phyloP scores from a whole-genome alignment of 2,329 filamentous ascomycete genomes.

The Pestalotiopsis sp. region DNA sequence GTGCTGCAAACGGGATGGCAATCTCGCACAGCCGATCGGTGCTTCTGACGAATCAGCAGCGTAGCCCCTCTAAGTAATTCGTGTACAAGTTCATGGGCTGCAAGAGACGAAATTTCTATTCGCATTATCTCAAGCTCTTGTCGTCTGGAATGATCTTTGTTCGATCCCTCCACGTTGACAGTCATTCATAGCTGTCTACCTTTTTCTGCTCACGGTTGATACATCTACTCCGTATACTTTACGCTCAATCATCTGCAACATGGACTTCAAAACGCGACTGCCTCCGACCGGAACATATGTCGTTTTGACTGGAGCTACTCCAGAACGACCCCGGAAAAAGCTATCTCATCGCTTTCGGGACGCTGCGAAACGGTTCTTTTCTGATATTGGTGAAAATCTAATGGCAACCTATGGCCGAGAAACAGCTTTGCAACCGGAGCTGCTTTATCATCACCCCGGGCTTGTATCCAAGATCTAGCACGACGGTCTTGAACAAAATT shows the following conservation, averaged over 20 bases:
- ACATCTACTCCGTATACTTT: not conserved
- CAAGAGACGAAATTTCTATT: not conserved
- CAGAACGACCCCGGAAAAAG: not conserved
- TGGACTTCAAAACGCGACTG: not conserved
- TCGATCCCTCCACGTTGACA: accelerated
- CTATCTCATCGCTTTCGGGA: not conserved
- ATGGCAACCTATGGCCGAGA: not conserved
- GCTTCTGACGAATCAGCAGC: not conserved
- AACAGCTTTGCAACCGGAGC: not conserved
- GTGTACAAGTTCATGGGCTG: not conserved
- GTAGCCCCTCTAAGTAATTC: not conserved
- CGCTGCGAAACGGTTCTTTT: not conserved
- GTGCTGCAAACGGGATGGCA: not conserved
- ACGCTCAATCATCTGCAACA: not conserved
- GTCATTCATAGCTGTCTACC: not conserved
- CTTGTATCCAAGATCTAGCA: not conserved
- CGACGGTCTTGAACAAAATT: accelerated
- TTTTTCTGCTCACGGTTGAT: not conserved
- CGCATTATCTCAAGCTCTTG: not conserved
- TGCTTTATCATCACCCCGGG: not conserved
- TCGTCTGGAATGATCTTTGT: not conserved
- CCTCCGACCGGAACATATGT: not conserved
- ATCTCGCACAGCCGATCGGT: not conserved
- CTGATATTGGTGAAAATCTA: not conserved
- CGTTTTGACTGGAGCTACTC: not conserved